phyloP scores from a whole-genome alignment of 1,284 basidiomycete genomes.

The Sphagnurus paluster region DNA sequence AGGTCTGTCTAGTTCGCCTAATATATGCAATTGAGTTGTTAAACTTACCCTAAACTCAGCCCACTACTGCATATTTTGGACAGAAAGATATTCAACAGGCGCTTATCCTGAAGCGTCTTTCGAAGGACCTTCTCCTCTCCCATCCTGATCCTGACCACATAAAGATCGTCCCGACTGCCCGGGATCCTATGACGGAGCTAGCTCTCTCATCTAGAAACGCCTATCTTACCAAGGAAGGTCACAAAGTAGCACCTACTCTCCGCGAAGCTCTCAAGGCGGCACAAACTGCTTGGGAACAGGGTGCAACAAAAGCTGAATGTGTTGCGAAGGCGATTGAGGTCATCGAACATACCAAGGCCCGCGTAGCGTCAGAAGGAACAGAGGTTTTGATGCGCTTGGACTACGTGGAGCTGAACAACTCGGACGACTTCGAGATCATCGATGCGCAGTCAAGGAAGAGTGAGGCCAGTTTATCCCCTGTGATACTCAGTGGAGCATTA shows the following conservation, averaged over 20 bases:
- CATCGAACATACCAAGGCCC: conserved; percentile 33
- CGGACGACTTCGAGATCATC: conserved; percentile 70
- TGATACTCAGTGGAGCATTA: conserved; percentile 87
- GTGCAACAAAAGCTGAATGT: conserved; percentile 53
- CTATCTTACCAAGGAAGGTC: conserved; percentile 73
- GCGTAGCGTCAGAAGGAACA: conserved; percentile 41
- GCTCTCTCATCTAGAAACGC: conserved; percentile 92
- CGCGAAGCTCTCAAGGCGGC: conserved; percentile 68
- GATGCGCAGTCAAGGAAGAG: conserved; percentile 30
- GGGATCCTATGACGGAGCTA: conserved; percentile 63
- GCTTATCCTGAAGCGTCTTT: conserved; percentile 82
- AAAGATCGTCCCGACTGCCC: conserved; percentile 83
- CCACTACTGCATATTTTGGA: conserved; percentile 92
- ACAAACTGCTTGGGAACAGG: conserved; percentile 51
- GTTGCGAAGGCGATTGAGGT: conserved; percentile 46
- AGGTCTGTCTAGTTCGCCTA: conserved; percentile 47
- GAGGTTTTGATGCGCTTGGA: conserved; percentile 68
- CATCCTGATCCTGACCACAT: conserved; percentile 72
- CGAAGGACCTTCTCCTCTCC: conserved; percentile 78
- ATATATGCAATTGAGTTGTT: conserved; percentile 1
- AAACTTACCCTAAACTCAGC: conserved; percentile 45
- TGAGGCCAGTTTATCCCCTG: conserved; percentile 39
- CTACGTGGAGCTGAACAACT: conserved; percentile 90
- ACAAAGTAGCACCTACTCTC: conserved; percentile 70
- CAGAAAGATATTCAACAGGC: conserved; percentile 99